phyloP scores from a whole-genome alignment of 1,139 yeast species.

The Lodderomyces beijingensis region DNA sequence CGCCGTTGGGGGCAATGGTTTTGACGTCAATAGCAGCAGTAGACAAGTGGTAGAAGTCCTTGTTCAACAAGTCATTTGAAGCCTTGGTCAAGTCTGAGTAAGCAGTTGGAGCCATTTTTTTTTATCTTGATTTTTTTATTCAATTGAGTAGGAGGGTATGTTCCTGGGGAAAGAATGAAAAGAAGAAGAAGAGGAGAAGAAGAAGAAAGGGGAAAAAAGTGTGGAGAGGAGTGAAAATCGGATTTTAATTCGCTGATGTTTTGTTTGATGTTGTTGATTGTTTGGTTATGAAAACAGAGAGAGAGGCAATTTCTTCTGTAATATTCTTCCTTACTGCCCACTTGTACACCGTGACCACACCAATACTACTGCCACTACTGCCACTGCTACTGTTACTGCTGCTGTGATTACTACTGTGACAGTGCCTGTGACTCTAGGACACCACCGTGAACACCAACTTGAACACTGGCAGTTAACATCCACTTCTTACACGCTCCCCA shows the following conservation, averaged over 20 bases:
- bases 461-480: no score
- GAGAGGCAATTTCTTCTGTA: no score
- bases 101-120: slow-evolving; percentile 58
- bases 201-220: slow-evolving; percentile 8
- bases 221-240: slow-evolving; percentile 2
- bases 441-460: no score
- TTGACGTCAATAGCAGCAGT: slow-evolving; percentile 86
- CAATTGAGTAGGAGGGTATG: slow-evolving; percentile 2
- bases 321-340: no score
- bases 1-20: slow-evolving; percentile 96
- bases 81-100: slow-evolving; percentile 88
- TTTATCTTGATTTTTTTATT: not conserved
- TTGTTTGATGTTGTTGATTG: not conserved
- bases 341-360: no score
- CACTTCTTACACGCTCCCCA: no score
- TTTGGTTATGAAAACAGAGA: no score
- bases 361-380: no score
- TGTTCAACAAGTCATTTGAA: slow-evolving; percentile 82
- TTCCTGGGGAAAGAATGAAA: not conserved
- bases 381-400: no score
- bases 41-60: slow-evolving; percentile 89
- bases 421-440: no score
- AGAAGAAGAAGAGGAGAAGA: slow-evolving; percentile 5
- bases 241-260: not conserved
- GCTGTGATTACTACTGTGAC: no score